Evolutionary conservation across 495 filamentous ascomycete species (phyloP).

Genomic region (Penicillium egyptiacum): DNA sequence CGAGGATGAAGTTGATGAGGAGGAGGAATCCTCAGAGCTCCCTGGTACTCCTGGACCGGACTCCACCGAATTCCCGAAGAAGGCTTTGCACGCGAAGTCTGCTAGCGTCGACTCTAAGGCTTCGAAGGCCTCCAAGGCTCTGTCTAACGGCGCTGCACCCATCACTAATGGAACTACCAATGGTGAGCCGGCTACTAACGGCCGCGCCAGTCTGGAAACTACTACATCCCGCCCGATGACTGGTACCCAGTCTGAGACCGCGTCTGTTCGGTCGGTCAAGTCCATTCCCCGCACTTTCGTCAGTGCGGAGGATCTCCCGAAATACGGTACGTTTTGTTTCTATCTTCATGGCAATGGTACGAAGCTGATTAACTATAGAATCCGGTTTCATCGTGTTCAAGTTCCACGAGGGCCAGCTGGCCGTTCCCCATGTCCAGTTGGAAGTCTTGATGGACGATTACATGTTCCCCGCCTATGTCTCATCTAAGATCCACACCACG

Average conservation of each 20-base stretch:
- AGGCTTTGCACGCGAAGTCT: slow-evolving; percentile 31
- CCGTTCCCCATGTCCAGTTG: slow-evolving; percentile 71
- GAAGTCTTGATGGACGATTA: slow-evolving; percentile 95
- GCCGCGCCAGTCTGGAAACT: slow-evolving; percentile 42
- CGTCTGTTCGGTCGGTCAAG: slow-evolving; percentile 44
- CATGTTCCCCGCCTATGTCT: slow-evolving; percentile 85
- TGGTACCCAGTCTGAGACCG: slow-evolving; percentile 38
- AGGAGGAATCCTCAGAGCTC: slow-evolving; percentile 38
- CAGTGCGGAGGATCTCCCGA: slow-evolving; percentile 71
- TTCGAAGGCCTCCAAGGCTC: slow-evolving; percentile 26
- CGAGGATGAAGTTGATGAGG: slow-evolving; percentile 78
- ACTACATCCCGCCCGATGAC: slow-evolving; percentile 29
- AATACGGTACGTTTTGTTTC: slow-evolving; percentile 58
- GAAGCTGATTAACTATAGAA: slow-evolving; percentile 50
- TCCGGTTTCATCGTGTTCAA: slow-evolving; percentile 94
- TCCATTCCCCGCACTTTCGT: slow-evolving; percentile 74
- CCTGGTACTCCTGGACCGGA: slow-evolving; percentile 18
- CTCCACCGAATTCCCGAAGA: slow-evolving; percentile 32
- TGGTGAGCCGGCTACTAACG: slow-evolving; percentile 32
- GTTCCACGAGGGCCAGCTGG: slow-evolving; percentile 81
- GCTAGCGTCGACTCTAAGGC: slow-evolving; percentile 37
- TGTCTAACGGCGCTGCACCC: slow-evolving; percentile 23
- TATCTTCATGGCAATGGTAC: background rate
- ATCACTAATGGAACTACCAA: slow-evolving; percentile 27
- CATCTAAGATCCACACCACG: slow-evolving; percentile 66